Evolutionary conservation across 352 stramenopile genomes (phyloP).

Genomic region (Phytophthora agathidicida): DNA sequence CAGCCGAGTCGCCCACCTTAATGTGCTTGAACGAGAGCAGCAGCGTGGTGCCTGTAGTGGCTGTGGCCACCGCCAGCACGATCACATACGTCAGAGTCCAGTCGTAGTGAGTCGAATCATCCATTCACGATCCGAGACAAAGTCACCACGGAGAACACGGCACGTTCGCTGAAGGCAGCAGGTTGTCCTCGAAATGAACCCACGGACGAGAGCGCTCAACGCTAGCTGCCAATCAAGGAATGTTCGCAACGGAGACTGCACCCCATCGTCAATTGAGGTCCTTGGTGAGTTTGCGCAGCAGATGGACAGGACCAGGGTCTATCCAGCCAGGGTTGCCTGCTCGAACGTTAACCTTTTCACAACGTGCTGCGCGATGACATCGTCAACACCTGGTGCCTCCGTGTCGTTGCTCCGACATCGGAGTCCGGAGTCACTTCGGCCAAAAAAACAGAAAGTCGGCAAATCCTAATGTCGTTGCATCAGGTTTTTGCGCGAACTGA

Average conservation of each 20-base stretch:
- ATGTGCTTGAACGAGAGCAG: constrained; percentile 71
- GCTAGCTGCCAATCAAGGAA: constrained; percentile 29
- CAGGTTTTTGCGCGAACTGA: constrained; percentile 11
- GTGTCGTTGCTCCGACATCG: constrained; percentile 9
- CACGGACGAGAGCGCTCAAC: constrained; percentile 3
- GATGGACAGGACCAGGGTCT: constrained; percentile 10
- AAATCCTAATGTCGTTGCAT: constrained; percentile 20
- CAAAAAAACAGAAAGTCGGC: constrained; percentile 1
- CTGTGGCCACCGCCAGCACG: constrained; percentile 49
- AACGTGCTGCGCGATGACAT: not conserved
- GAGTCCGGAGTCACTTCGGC: too few relatives aligned
- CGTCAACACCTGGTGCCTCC: constrained; percentile 15
- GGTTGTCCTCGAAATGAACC: constrained; percentile 1
- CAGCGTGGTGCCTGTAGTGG: constrained; percentile 50
- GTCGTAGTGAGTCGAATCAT: constrained; percentile 52
- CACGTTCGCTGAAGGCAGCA: constrained; percentile 15
- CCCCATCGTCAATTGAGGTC: constrained; percentile 34
- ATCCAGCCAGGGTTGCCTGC: constrained; percentile 21
- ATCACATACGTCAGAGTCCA: constrained; percentile 71
- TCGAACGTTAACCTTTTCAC: constrained; percentile 9
- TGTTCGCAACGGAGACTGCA: constrained; percentile 19
- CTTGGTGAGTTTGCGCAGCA: constrained; percentile 27
- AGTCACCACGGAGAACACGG: constrained; percentile 15
- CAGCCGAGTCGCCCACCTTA: constrained; percentile 58
- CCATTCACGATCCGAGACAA: constrained; percentile 38